Base-by-base conservation (phyloP, 768 basidiomycete species). In the Kwoniella europaea region DNA sequence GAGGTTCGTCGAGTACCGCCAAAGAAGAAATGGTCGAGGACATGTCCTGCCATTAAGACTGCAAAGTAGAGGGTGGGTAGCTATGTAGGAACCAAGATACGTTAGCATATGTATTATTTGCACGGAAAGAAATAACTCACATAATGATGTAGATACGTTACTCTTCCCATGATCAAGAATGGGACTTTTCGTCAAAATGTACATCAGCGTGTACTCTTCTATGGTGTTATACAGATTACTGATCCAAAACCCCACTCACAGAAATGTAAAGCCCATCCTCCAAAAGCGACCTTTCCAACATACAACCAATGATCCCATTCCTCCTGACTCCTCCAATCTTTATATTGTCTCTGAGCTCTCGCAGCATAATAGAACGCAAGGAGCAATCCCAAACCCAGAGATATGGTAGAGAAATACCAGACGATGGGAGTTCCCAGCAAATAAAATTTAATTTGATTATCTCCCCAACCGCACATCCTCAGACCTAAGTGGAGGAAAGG, bases 401-500 rank as follows among this genome's bases (percentile, higher is more conserved):
- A 92, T 65, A 87, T 69, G 0, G 90, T 87, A 13, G 91, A 87
- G 29, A 88, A 89, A 94, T 94, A 97, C 91, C 94, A 96, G 57
- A 96, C 89, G 70, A 96, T 74, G 0, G 96, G 94, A n/a, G 91
- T 93, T 2, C 94, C 94, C 69, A 95, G 86, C 46, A 99, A 87
- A 82, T 98, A 99, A 80, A 92, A 99, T 85, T 99, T 99, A 74
- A 88, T 85, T 81, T 93, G 92, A 9, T 79, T 73, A 71, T 94
- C 91, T 2, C 90, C 91, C 96, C 96, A 98, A 0, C 94, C 96
- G 76, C 95, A 97, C 96, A 99, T 99, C 20, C 96, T 88, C 80
- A 99, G 84, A 24, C 96, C 96, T 16, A 95, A 87, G 57, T 89
- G 89, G 52, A 98, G 86, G 85, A 92, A 90, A 0, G 96, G 96